Percentiles rank a stretch among this genome's conserved stretches.
These are phyloP conservation scores for Ilyonectria sp. DNA, from an alignment of 2,329 filamentous ascomycete species.

Conservation along the genomic window DNA sequence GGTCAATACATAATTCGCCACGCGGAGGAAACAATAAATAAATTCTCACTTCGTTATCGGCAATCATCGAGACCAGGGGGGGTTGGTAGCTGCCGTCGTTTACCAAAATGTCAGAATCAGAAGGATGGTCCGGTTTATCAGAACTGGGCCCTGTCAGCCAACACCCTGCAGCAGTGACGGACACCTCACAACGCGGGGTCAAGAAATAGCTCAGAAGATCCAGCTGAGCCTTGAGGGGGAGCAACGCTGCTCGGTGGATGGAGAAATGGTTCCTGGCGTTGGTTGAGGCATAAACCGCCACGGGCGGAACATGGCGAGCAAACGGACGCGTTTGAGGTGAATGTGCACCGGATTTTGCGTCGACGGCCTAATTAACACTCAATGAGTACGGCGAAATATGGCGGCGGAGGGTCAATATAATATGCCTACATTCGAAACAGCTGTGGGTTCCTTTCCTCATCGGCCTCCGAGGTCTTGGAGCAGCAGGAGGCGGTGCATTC, in stretches of 20 bases:
- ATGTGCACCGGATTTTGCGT: constrained; percentile 63
- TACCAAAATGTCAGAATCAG: constrained; percentile 1
- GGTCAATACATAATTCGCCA: background rate
- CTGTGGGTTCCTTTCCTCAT: constrained; percentile 49
- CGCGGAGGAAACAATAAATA: no score
- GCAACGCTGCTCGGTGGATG: background rate
- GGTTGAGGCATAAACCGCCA: constrained; percentile 12
- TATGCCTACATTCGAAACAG: constrained; percentile 43
- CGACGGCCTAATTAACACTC: constrained; percentile 55
- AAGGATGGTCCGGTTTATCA: background rate
- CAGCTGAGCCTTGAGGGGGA: background rate
- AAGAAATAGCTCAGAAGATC: background rate
- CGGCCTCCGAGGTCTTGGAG: constrained; percentile 17
- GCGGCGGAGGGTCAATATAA: background rate
- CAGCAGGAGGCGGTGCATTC: background rate
- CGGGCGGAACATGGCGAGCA: constrained; percentile 56
- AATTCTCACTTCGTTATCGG: constrained; percentile 11
- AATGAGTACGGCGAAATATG: background rate
- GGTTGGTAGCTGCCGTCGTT: background rate
- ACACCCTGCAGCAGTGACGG: rapidly evolving
- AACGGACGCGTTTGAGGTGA: constrained; percentile 54
- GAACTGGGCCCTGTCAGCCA: background rate
- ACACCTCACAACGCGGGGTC: background rate
- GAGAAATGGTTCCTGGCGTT: background rate
- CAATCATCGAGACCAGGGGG: constrained; percentile 19